These are phyloP conservation scores for Arachnopeziza araneosa DNA, from an alignment of 2,329 filamentous ascomycete genomes.

Conservation along the genomic window DNA sequence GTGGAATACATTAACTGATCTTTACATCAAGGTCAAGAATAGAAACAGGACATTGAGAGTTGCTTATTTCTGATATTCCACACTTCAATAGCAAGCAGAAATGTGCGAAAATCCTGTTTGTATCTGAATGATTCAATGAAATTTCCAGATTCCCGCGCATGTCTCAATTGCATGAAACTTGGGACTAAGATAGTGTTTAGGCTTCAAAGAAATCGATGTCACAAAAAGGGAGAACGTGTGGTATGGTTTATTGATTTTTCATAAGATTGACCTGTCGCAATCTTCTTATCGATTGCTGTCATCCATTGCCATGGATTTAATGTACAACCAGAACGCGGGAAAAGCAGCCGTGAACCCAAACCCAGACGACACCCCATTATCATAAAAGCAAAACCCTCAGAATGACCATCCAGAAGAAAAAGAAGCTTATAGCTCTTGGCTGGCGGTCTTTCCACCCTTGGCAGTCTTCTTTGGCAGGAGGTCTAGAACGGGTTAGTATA, in stretches of 20 bases:
- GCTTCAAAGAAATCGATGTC: neutral
- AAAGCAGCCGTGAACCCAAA: slow-evolving; percentile 68
- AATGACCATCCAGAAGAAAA: slow-evolving; percentile 52
- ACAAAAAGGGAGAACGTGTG: neutral
- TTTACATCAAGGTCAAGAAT: neutral
- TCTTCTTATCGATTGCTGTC: slow-evolving; percentile 13
- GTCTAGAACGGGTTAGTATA: slow-evolving; percentile 51
- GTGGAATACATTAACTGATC: neutral
- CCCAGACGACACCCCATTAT: slow-evolving; percentile 72
- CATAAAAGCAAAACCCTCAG: slow-evolving; percentile 51
- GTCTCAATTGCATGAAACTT: no score
- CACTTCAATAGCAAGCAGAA: no score
- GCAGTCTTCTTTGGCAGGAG: slow-evolving; percentile 98
- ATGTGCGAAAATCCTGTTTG: no score
- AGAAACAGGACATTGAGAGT: neutral
- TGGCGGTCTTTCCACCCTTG: slow-evolving; percentile 87
- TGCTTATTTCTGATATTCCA: no score
- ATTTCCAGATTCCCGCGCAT: no score
- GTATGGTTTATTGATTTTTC: slow-evolving; percentile 27
- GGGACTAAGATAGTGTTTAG: neutral
- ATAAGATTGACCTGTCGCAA: slow-evolving; percentile 32
- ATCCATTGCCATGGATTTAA: slow-evolving; percentile 56
- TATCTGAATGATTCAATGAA: no score
- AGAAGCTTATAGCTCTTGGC: slow-evolving; percentile 82
- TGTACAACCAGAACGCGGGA: slow-evolving; percentile 63